Evolutionary conservation across 2,329 filamentous ascomycete species (phyloP).

Genomic region (Arthrocladium fulminans): DNA sequence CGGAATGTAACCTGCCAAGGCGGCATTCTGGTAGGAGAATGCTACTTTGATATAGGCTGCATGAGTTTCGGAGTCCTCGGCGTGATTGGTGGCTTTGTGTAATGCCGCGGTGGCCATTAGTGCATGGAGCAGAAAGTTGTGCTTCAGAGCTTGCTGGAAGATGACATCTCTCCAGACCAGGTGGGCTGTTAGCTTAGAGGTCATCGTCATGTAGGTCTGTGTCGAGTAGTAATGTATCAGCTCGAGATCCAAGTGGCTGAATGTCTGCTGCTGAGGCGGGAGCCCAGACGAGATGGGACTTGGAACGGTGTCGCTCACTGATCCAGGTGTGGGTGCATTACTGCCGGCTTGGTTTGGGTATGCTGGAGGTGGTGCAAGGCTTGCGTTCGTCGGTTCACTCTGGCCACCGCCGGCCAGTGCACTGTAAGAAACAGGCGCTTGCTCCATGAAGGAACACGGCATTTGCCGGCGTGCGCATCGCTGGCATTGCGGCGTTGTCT

Average conservation of each 20-base stretch:
- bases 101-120: conserved; percentile 33
- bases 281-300: conserved; percentile 5
- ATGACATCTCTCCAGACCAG: conserved; percentile 34
- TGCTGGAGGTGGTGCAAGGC: conserved; percentile 11
- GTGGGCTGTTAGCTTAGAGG: conserved; percentile 21
- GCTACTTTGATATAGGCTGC: conserved; percentile 22
- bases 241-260: conserved; percentile 34
- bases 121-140: conserved; percentile 36
- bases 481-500: conserved; percentile 21
- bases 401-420: background rate
- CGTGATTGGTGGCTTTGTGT: conserved; percentile 29
- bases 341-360: conserved; percentile 13
- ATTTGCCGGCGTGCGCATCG: conserved; percentile 23
- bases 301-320: conserved; percentile 12
- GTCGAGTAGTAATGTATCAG: conserved; percentile 38
- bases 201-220: conserved; percentile 28
- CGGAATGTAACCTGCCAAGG: conserved; percentile 21
- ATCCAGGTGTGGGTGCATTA: conserved; percentile 15
- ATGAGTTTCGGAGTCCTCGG: conserved; percentile 18
- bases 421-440: conserved; percentile 10
- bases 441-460: conserved; percentile 20
- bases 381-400: conserved; percentile 9
- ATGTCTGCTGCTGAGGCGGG: conserved; percentile 8
- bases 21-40: conserved; percentile 21
- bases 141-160: conserved; percentile 32